Evolutionary conservation across 2,329 filamentous ascomycete genomes (phyloP).

Genomic region (Aspergillus persii): DNA sequence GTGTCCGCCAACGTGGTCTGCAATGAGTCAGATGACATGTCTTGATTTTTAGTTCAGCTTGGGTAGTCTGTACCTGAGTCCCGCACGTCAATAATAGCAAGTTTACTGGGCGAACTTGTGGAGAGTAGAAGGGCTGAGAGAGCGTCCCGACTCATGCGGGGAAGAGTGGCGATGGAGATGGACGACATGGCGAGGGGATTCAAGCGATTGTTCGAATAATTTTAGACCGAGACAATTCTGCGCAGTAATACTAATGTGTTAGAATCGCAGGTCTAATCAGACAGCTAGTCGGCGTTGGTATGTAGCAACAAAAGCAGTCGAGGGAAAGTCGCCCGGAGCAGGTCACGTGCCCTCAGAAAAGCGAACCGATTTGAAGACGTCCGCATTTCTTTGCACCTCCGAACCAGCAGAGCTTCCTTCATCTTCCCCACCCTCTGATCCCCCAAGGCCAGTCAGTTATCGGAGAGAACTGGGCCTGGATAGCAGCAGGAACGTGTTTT

Average conservation of each 20-base stretch:
- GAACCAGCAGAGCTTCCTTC: background rate
- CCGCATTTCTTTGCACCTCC: background rate
- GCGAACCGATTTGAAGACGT: background rate
- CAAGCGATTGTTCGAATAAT: background rate
- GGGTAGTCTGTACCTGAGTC: slow-evolving; percentile 58
- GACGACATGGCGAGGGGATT: slow-evolving; percentile 43
- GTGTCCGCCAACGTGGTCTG: slow-evolving; percentile 88
- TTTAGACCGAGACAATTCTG: no score
- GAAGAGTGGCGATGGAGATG: slow-evolving; percentile 61
- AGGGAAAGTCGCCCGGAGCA: background rate
- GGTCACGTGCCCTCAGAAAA: slow-evolving; percentile 19
- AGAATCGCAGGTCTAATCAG: background rate
- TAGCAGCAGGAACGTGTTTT: background rate
- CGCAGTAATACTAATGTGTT: background rate
- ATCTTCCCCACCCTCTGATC: background rate
- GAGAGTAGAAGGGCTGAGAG: slow-evolving; percentile 65
- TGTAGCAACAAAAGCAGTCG: background rate
- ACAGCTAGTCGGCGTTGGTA: background rate
- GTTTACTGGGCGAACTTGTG: slow-evolving; percentile 43
- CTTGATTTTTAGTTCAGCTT: background rate
- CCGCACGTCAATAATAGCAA: slow-evolving; percentile 84
- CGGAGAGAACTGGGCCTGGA: background rate
- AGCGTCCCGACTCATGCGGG: slow-evolving; percentile 66
- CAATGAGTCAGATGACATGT: background rate
- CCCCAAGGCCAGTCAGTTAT: background rate